A percentile compares a stretch with the other conserved stretches of the same genome.
These are phyloP conservation scores for Puccinia coronata DNA, from an alignment of 1,284 basidiomycete species.

Conservation along the genomic window DNA sequence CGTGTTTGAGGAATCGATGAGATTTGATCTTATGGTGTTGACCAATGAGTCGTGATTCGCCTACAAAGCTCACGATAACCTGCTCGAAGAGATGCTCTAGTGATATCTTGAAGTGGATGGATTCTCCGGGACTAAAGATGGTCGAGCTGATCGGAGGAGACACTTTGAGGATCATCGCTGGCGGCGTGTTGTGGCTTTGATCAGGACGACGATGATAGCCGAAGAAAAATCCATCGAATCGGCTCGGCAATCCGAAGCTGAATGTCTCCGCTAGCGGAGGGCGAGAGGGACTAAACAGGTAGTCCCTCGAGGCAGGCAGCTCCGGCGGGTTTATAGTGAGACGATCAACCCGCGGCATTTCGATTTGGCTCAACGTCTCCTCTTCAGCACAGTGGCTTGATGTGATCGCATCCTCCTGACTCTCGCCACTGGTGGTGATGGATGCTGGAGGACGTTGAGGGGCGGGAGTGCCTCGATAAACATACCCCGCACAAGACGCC, in stretches of 20 bases:
- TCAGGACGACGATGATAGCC: constrained; percentile 13
- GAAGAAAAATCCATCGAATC: constrained; percentile 37
- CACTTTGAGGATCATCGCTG: constrained; percentile 18
- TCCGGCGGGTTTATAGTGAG: neutral
- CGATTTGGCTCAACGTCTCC: neutral
- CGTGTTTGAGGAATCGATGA: constrained; percentile 30
- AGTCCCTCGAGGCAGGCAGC: neutral
- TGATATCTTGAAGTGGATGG: constrained; percentile 18
- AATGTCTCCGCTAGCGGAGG: constrained; percentile 5
- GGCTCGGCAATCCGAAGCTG: constrained; percentile 24
- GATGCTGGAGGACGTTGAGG: neutral
- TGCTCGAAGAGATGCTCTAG: constrained; percentile 2
- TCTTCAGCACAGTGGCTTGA: neutral
- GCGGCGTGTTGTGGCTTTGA: neutral
- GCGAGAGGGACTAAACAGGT: neutral
- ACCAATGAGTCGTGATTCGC: constrained; percentile 20
- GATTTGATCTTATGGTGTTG: constrained; percentile 18
- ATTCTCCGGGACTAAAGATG: constrained; percentile 18
- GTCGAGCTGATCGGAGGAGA: constrained; percentile 30
- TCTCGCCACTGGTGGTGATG: constrained; percentile 8
- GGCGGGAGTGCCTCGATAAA: neutral
- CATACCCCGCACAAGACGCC: too few relatives aligned
- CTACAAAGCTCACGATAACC: constrained; percentile 27
- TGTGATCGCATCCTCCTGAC: constrained; percentile 19
- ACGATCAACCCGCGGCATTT: neutral